These are phyloP conservation scores for Mycena haematopus DNA, from an alignment of 768 basidiomycete species.

Conservation along the genomic window DNA sequence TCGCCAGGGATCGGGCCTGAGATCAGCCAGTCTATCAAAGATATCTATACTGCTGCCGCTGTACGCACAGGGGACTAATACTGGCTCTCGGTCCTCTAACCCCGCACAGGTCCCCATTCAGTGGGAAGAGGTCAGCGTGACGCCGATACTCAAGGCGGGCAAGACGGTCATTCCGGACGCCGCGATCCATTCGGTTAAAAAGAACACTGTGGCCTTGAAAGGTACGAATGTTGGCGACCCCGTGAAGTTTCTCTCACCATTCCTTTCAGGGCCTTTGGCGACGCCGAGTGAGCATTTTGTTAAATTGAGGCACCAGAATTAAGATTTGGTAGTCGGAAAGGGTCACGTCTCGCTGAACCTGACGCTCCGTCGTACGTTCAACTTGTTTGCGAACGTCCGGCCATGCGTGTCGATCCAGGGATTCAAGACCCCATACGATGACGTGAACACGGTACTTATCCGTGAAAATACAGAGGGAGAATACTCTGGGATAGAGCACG, in stretches of 20 bases:
- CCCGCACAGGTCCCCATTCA: conserved; percentile 87
- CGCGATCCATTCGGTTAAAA: conserved; percentile 91
- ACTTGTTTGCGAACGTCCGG: conserved; percentile 97
- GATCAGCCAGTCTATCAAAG: conserved; percentile 94
- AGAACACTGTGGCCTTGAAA: conserved; percentile 98
- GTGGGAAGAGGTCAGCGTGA: conserved; percentile 99
- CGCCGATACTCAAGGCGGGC: conserved; percentile 90
- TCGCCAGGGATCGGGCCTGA: conserved; percentile 94
- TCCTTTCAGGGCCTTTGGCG: conserved; percentile 80
- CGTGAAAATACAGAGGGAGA: conserved; percentile 99
- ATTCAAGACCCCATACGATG: conserved; percentile 97
- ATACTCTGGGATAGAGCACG: conserved; percentile 99
- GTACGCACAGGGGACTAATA: conserved; percentile 45
- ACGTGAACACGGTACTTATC: conserved; percentile 97
- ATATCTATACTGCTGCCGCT: conserved; percentile 89
- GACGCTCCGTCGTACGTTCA: conserved; percentile 96
- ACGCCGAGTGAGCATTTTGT: conserved; percentile 83
- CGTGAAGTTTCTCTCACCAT: conserved; percentile 12
- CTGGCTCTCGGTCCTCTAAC: conserved; percentile 10
- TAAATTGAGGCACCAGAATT: conserved; percentile 10
- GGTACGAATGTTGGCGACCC: conserved; percentile 53
- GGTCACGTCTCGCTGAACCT: conserved; percentile 98
- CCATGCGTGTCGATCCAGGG: conserved; percentile 96
- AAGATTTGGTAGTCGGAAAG: conserved; percentile 79
- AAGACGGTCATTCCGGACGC: conserved; percentile 96